Conservation (phyloP, 352 stramenopile genomes). For the Aphanomyces stellatus region DNA sequence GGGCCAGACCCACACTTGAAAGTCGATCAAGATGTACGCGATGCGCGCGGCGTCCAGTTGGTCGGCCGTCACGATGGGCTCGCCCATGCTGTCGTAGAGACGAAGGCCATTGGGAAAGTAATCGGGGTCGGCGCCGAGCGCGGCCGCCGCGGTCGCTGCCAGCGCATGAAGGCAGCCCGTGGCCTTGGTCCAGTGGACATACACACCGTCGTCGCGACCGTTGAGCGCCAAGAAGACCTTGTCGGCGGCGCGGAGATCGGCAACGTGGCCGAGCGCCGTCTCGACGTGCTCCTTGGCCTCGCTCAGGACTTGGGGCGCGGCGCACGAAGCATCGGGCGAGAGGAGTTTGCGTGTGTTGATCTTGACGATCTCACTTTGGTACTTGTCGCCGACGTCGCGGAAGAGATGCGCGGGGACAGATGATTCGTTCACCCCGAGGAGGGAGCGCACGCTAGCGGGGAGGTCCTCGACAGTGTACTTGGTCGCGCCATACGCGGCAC, state of each 20-base stretch:
- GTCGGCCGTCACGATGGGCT: constrained; percentile 6
- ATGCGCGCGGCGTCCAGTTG: constrained; percentile 17
- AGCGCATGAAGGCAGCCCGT: constrained; percentile 14
- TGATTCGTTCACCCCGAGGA: not conserved
- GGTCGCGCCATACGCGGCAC: not conserved
- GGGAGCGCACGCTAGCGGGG: not conserved
- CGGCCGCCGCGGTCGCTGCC: not conserved
- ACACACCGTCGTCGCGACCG: constrained; percentile 16
- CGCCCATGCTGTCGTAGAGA: constrained; percentile 10
- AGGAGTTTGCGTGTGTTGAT: constrained; percentile 42
- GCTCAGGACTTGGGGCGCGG: constrained; percentile 22
- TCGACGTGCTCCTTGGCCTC: constrained; percentile 32
- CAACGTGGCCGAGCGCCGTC: constrained; percentile 24
- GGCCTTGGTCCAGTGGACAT: constrained; percentile 1
- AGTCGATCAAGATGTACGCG: constrained; percentile 19
- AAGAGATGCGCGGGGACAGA: not conserved
- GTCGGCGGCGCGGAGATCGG: not conserved
- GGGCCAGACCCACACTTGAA: constrained; percentile 21
- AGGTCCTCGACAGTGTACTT: not conserved
- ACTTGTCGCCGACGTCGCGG: constrained; percentile 28
- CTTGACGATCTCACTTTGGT: constrained; percentile 43
- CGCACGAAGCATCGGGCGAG: constrained; percentile 21
- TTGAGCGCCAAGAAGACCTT: constrained; percentile 15
- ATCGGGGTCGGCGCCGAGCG: constrained; percentile 1
- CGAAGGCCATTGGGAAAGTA: constrained; percentile 19